These are phyloP conservation scores for Chlamydomonas sp. DNA, from an alignment of 139 green algal genomes.

Conservation along the genomic window DNA sequence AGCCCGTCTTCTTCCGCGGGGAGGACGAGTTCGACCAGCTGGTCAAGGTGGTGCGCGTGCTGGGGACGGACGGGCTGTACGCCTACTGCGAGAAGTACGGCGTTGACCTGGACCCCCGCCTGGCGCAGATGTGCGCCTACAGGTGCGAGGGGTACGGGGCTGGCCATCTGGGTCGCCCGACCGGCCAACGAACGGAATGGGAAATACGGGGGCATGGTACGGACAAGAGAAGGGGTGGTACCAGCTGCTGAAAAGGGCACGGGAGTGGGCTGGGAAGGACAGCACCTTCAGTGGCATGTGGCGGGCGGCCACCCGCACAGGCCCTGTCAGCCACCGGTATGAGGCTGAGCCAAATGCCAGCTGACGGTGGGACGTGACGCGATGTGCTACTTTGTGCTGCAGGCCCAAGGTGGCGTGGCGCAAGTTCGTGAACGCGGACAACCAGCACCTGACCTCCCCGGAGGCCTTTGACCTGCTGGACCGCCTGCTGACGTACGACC, in stretches of 20 bases:
- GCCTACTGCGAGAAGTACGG: slow-evolving; percentile 92
- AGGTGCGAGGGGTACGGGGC: slow-evolving; percentile 2
- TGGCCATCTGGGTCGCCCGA: neutral
- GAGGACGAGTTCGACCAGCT: slow-evolving; percentile 99
- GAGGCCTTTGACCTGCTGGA: slow-evolving; percentile 96
- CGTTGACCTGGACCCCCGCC: slow-evolving; percentile 93
- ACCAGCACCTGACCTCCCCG: slow-evolving; percentile 88
- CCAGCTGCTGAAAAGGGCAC: too few relatives aligned
- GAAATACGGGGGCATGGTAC: neutral
- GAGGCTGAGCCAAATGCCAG: too few relatives aligned
- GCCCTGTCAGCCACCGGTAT: too few relatives aligned
- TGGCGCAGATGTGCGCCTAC: slow-evolving; percentile 85
- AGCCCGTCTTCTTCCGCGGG: slow-evolving; percentile 85
- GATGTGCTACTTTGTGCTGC: slow-evolving; percentile 30
- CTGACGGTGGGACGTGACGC: neutral
- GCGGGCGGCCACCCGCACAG: too few relatives aligned
- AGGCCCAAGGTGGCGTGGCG: slow-evolving; percentile 88
- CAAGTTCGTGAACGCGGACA: slow-evolving; percentile 93
- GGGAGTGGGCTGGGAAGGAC: too few relatives aligned
- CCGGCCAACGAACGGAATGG: too few relatives aligned
- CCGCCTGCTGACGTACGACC: slow-evolving; percentile 93
- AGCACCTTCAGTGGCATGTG: too few relatives aligned
- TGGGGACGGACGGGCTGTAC: slow-evolving; percentile 86
- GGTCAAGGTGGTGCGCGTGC: slow-evolving; percentile 90
- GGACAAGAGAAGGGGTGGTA: too few relatives aligned